phyloP scores from a whole-genome alignment of 108 stramenopile species.

The Cyclotella choctawhatcheeana region DNA sequence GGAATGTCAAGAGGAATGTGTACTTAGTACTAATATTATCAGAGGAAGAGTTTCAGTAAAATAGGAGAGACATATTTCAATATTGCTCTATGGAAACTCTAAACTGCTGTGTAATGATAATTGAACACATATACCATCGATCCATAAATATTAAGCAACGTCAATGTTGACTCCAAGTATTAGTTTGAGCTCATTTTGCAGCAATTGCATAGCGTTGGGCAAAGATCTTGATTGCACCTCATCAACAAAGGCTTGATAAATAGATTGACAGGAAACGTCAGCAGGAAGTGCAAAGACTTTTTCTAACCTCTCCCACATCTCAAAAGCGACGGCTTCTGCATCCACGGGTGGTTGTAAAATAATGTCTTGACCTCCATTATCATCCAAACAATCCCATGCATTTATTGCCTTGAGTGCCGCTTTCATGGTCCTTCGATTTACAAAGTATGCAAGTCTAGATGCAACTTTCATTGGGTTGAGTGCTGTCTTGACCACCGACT shows the following conservation, averaged over 20 bases:
- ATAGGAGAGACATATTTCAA: too few species aligned
- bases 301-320: conserved; percentile 8
- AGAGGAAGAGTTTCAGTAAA: too few species aligned
- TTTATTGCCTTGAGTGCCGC: conserved; percentile 1
- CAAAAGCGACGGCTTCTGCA: not conserved
- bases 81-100: too few species aligned
- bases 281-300: not conserved
- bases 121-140: too few species aligned
- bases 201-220: too few species aligned
- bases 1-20: too few species aligned
- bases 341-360: not conserved
- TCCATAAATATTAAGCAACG: too few species aligned
- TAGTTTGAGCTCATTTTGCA: too few species aligned
- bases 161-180: too few species aligned
- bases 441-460: conserved; percentile 1
- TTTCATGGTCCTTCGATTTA: conserved; percentile 9
- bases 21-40: too few species aligned
- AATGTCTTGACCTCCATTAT: not conserved
- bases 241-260: not conserved
- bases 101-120: too few species aligned
- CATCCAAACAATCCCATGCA: conserved; percentile 1
- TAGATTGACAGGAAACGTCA: not conserved
- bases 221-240: too few species aligned
- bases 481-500: not conserved
- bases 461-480: not conserved